These are phyloP conservation scores for Dactylellina sp. DNA, from an alignment of 2,329 filamentous ascomycete genomes.

Conservation along the genomic window DNA sequence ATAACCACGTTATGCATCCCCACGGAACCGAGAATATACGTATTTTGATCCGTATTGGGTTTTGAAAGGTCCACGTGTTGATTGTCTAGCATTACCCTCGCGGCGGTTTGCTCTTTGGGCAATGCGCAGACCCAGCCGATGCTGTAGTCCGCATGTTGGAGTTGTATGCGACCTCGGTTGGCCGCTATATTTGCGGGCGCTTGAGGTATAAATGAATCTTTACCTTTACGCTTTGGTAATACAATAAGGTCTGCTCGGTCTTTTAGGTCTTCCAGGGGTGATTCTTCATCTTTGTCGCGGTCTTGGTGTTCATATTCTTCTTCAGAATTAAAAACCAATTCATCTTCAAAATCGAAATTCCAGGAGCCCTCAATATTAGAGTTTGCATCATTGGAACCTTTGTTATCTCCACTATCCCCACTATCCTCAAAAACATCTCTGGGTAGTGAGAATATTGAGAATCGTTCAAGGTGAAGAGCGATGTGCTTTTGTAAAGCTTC, in stretches of 20 bases:
- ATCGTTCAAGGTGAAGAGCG: constrained; percentile 41
- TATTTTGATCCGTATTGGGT: constrained; percentile 1
- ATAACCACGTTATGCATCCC: constrained; percentile 9
- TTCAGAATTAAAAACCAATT: not conserved
- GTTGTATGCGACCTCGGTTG: not conserved
- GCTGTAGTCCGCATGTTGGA: no score
- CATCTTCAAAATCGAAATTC: constrained; percentile 24
- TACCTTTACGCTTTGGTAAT: no score
- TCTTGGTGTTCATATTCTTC: not conserved
- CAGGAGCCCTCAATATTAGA: constrained; percentile 31
- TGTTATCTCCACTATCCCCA: constrained; percentile 4
- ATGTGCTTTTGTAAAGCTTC: constrained; percentile 41
- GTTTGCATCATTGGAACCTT: constrained; percentile 12
- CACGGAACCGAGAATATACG: constrained; percentile 5
- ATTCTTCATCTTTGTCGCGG: no score
- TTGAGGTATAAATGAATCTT: no score
- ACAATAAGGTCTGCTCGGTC: no score
- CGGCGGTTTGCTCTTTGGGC: constrained; percentile 2
- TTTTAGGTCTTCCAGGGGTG: no score
- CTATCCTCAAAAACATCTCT: constrained; percentile 11
- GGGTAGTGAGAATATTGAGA: constrained; percentile 40
- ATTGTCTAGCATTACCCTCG: constrained; percentile 8
- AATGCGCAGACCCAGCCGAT: constrained; percentile 16
- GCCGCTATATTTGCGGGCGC: no score
- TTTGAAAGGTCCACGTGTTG: constrained; percentile 1